A percentile compares a stretch with the other conserved stretches of the same genome.
These are phyloP conservation scores for Dothideomycetidae sp. DNA, from an alignment of 2,329 filamentous ascomycete genomes.

Conservation along the genomic window DNA sequence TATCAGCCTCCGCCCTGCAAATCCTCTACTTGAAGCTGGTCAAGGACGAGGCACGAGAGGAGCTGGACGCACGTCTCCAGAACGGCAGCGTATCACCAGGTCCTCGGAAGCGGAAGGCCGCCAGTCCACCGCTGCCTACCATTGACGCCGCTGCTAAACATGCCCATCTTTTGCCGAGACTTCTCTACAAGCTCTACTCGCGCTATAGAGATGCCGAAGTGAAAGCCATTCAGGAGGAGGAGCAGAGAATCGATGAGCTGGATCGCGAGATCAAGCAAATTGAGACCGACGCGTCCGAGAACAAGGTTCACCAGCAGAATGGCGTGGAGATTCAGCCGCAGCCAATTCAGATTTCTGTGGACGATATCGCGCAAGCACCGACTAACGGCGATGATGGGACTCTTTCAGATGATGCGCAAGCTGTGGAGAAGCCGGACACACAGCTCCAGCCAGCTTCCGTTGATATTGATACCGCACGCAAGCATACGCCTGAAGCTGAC, in stretches of 20 bases:
- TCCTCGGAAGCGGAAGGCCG: conserved; percentile 63
- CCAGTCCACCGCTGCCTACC: conserved; percentile 47
- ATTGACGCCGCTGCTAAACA: conserved; percentile 54
- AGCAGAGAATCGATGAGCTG: conserved; percentile 49
- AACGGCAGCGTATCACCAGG: conserved; percentile 34
- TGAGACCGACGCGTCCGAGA: conserved; percentile 45
- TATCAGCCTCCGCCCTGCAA: conserved; percentile 65
- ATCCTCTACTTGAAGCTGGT: conserved; percentile 64
- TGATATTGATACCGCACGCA: conserved; percentile 24
- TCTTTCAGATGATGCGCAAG: too few species aligned
- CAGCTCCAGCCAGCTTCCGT: background rate
- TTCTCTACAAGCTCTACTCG: conserved; percentile 61
- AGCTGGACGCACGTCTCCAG: conserved; percentile 14
- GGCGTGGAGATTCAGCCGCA: conserved; percentile 1
- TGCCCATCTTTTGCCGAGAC: conserved; percentile 50
- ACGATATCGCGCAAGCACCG: background rate
- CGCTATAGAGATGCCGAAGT: conserved; percentile 58
- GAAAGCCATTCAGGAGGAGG: conserved; percentile 59
- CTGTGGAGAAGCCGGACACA: conserved; percentile 1
- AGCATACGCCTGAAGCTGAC: conserved; percentile 20
- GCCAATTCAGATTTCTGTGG: background rate
- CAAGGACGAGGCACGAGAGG: conserved; percentile 50
- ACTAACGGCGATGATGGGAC: background rate
- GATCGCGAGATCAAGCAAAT: conserved; percentile 55
- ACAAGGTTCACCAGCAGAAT: conserved; percentile 19